Base-by-base conservation (phyloP, 1,284 basidiomycete genomes). In the Moesziomyces sp. region DNA sequence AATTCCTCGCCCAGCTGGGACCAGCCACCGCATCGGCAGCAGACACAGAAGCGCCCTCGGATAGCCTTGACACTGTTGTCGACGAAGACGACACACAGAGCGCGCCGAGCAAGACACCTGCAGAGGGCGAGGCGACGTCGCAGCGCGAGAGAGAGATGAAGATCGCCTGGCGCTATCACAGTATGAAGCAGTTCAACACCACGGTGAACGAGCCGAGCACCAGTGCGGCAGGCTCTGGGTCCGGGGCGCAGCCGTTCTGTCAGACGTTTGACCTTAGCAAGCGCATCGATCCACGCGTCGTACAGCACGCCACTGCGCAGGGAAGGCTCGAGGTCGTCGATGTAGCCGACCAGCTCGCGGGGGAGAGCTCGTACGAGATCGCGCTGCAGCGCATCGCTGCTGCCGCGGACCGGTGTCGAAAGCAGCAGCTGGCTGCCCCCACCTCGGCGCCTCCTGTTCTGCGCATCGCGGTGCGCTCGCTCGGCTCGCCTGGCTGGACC, bases 171-270 rank as follows among this genome's bases (percentile, higher is more conserved):
- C 88, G 96, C 79, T 99, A 99, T 84, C 92, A 93, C 79, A 88
- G 90, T 66, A 92, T 97, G 92, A 92, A 91, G 85, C 91, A 88
- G 85, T 96, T 96, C 84, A 90, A 92, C 85, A 97, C 94, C 1
- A 94, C 92, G 1, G 90, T 96, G 28, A 80, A 67, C 51, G 58
- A 68, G 44, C 55, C 64, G 0, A 49, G 50, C 47, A 24, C 40
- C 11, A 58, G 33, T 46, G 26, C 64, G 14, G 30, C 45, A 9
- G 26, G 45, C 0, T 6, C 30, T 11, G 30, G 30, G 30, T 4
- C 24, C 24, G 62, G 66, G 18, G 50, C 60, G 1, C 35, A 44
- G 56, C 87, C 89, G 24, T 92, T 89, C 79, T 92, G 91, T 79
- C 86, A 86, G 53, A 86, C 88, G 4, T 92, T 94, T 79, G 92